Percentiles rank a stretch among this genome's conserved stretches.
These are phyloP conservation scores for Drechslerella coelobrocha DNA, from an alignment of 2,329 filamentous ascomycete species.

Conservation along the genomic window DNA sequence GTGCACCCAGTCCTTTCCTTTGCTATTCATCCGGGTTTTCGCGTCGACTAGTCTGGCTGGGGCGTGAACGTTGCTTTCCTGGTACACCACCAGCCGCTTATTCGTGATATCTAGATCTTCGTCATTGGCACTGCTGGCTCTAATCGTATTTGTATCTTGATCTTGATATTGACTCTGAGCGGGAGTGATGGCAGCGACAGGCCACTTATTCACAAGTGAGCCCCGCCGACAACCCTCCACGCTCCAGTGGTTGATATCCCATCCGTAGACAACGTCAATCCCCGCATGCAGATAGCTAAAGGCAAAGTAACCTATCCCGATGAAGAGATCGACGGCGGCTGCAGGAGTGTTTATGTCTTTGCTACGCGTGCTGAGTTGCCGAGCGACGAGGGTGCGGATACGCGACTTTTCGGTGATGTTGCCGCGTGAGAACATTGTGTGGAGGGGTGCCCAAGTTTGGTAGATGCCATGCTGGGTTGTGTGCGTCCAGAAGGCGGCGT, in stretches of 20 bases:
- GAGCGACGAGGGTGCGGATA: constrained; percentile 64
- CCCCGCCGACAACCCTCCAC: constrained; percentile 82
- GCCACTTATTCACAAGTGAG: constrained; percentile 73
- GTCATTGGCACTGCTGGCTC: neutral
- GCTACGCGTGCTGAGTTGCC: constrained; percentile 56
- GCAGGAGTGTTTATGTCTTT: constrained; percentile 43
- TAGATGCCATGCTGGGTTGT: constrained; percentile 78
- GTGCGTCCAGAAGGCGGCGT: constrained; percentile 76
- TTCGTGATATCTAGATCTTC: constrained; percentile 58
- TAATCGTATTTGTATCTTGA: neutral
- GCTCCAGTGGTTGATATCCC: constrained; percentile 89
- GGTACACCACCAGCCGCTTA: constrained; percentile 69
- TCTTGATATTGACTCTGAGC: neutral
- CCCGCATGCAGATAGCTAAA: constrained; percentile 80
- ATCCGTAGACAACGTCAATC: constrained; percentile 74
- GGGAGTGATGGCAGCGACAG: constrained; percentile 63
- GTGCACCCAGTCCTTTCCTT: constrained; percentile 12
- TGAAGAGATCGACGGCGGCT: constrained; percentile 77
- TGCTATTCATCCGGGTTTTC: constrained; percentile 44
- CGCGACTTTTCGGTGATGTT: constrained; percentile 89
- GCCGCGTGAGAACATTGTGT: constrained; percentile 93
- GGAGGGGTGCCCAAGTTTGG: constrained; percentile 85
- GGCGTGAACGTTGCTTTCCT: constrained; percentile 71
- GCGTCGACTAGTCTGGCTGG: constrained; percentile 59
- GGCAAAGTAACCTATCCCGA: constrained; percentile 91